phyloP scores from a whole-genome alignment of 1,284 basidiomycete genomes.

The Tremellales sp. region DNA sequence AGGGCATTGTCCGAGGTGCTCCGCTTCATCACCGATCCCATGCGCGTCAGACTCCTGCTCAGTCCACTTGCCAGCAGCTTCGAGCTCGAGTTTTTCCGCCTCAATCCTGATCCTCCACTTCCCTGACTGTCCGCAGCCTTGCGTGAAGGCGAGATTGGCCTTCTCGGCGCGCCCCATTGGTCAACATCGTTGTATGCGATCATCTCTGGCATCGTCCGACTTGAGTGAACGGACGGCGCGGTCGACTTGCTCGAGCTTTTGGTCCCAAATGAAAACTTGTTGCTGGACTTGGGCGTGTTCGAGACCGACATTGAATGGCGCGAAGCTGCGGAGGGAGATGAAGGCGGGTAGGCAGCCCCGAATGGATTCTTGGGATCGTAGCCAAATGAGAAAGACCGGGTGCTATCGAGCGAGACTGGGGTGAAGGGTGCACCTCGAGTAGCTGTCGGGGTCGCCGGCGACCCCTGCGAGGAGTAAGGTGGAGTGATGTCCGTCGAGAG shows the following conservation, averaged over 20 bases:
- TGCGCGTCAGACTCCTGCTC: constrained; percentile 22
- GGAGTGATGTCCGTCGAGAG: too few relatives aligned
- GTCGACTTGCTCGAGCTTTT: constrained; percentile 2
- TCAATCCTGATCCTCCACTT: neutral
- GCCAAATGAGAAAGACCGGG: too few relatives aligned
- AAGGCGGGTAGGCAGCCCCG: neutral
- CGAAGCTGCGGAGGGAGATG: neutral
- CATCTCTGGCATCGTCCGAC: neutral
- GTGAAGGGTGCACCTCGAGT: too few relatives aligned
- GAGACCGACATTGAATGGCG: neutral
- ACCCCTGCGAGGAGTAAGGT: too few relatives aligned
- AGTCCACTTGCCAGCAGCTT: constrained; percentile 17
- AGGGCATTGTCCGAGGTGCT: constrained; percentile 10
- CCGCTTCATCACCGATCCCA: constrained; percentile 30
- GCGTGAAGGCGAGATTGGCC: neutral
- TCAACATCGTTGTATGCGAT: neutral
- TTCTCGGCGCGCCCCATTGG: neutral
- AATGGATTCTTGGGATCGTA: too few relatives aligned
- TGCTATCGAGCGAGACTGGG: too few relatives aligned
- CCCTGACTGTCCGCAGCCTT: too few relatives aligned
- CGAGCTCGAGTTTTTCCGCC: neutral
- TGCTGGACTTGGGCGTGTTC: neutral
- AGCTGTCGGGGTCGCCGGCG: too few relatives aligned
- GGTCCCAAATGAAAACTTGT: neutral
- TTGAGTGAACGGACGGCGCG: neutral